Percentiles rank a stretch among this genome's conserved stretches.
phyloP scores from a whole-genome alignment of 306 rosid species.

The Cyamopsis tetragonoloba region DNA sequence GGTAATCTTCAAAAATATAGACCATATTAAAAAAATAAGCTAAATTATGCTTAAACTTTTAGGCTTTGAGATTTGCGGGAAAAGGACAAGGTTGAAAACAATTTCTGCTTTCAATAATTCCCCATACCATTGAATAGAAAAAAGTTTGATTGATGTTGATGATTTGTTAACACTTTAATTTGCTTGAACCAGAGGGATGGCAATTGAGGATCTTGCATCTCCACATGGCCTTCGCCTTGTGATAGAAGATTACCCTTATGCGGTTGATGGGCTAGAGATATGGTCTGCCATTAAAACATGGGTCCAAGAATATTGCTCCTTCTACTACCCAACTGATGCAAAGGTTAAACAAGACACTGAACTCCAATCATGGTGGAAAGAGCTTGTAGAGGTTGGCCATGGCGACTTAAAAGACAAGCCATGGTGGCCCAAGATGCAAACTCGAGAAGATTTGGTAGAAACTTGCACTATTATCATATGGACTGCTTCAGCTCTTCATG shows the following conservation, averaged over 20 bases:
- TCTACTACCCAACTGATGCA: conserved; percentile 48
- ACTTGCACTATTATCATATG: conserved; percentile 35
- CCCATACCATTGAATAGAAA: too few species aligned
- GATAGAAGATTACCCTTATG: conserved; percentile 61
- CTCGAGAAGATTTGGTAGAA: conserved; percentile 33
- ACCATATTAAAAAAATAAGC: not conserved
- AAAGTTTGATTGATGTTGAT: too few species aligned
- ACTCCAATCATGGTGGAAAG: conserved; percentile 73
- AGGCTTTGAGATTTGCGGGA: too few species aligned
- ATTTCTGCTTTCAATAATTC: too few species aligned
- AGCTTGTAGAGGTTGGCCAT: too few species aligned
- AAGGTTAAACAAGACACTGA: conserved; percentile 42
- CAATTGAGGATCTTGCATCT: conserved; percentile 41
- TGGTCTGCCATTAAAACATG: conserved; percentile 56
- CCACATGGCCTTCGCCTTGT: conserved; percentile 52
- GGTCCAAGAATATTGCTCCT: conserved; percentile 50
- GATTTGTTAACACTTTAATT: too few species aligned
- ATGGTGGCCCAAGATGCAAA: conserved; percentile 57
- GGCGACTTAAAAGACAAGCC: conserved; percentile 32
- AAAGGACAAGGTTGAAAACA: too few species aligned
- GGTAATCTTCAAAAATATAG: conserved; percentile 20
- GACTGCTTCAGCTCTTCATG: conserved; percentile 43
- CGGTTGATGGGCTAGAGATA: conserved; percentile 53
- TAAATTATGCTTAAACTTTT: too few species aligned
- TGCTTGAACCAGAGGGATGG: conserved; percentile 58